Evolutionary conservation across 2,329 filamentous ascomycete species (phyloP).

Genomic region (Diaporthe nobilis): DNA sequence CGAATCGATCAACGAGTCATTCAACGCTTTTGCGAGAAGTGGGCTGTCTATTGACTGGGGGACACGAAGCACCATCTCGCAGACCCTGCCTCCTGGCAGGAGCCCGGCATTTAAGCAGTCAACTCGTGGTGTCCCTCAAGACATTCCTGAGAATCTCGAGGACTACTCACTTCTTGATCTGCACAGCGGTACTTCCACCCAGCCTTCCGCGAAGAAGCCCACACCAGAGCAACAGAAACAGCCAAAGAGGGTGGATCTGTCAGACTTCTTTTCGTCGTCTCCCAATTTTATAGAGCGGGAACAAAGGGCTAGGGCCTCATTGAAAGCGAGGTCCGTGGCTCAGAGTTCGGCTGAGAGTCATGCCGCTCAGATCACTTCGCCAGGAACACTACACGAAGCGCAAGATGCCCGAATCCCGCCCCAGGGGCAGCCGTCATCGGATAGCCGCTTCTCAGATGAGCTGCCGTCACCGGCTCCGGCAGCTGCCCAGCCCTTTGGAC

Average conservation of each 20-base stretch:
- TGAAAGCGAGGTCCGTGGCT: conserved; percentile 14
- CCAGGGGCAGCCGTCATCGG: background rate
- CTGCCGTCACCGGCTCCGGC: conserved; percentile 8
- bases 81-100: conserved; percentile 21
- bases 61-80: conserved; percentile 38
- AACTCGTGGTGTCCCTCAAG: conserved; percentile 16
- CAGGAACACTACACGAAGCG: background rate
- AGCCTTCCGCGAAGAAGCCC: conserved; percentile 49
- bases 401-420: background rate
- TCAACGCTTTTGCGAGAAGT: conserved; percentile 48
- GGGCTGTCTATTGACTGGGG: conserved; percentile 47
- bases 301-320: conserved; percentile 35
- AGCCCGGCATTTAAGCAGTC: conserved; percentile 28
- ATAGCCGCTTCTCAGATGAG: conserved; percentile 13
- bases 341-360: background rate
- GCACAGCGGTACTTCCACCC: conserved; percentile 44
- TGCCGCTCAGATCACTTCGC: background rate
- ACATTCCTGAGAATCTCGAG: conserved; percentile 34
- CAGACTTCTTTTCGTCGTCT: conserved; percentile 72
- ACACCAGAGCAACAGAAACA: conserved; percentile 48
- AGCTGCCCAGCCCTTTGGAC: conserved; percentile 14
- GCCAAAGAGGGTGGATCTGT: conserved; percentile 60
- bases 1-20: conserved; percentile 41
- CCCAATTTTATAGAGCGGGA: conserved; percentile 44
- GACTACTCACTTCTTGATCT: conserved; percentile 40